phyloP scores from a whole-genome alignment of 306 rosid genomes.

The Urtica urens region DNA sequence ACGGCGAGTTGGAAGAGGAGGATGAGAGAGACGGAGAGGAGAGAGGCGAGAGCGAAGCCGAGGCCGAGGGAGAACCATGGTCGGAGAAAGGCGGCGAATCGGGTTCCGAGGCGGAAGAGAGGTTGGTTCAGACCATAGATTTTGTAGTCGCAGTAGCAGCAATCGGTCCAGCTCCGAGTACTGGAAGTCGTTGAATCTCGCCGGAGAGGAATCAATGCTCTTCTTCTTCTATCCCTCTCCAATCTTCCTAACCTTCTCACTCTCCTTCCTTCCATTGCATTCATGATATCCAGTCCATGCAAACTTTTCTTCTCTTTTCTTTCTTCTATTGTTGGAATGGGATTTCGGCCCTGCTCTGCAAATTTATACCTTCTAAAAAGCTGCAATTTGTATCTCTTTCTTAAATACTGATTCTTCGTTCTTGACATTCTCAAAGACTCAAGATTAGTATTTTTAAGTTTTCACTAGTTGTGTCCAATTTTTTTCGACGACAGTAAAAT shows the following conservation, averaged over 20 bases:
- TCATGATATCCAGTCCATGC: too few species aligned
- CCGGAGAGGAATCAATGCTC: neutral
- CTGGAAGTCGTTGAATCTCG: neutral
- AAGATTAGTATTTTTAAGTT: too few species aligned
- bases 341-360: too few species aligned
- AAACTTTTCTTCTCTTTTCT: too few species aligned
- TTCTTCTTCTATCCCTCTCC: neutral
- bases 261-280: neutral
- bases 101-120: conserved; percentile 40
- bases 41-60: conserved; percentile 1
- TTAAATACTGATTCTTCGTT: too few species aligned
- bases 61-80: conserved; percentile 39
- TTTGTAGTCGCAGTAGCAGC: conserved; percentile 44
- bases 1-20: conserved; percentile 45
- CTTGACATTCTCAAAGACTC: too few species aligned
- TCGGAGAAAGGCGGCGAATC: conserved; percentile 29
- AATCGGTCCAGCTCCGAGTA: neutral
- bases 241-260: neutral
- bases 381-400: too few species aligned
- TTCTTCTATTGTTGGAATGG: too few species aligned
- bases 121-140: conserved; percentile 36
- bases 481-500: too few species aligned
- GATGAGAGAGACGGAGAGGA: neutral
- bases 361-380: too few species aligned
- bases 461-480: too few species aligned